Conservation (phyloP, 768 basidiomycete species). For the Baorangia bicolor region DNA sequence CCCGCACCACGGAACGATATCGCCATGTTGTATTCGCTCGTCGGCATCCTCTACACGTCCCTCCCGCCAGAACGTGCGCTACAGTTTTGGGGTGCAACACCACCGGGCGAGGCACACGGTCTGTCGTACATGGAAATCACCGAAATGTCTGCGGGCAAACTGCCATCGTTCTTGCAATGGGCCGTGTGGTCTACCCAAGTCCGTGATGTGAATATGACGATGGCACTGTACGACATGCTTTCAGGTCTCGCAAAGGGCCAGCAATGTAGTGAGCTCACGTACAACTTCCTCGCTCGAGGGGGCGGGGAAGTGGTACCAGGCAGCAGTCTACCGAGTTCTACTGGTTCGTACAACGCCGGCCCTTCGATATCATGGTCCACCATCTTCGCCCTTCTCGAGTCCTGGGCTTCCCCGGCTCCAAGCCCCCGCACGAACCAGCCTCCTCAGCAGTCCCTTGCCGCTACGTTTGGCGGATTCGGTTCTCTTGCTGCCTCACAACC, state of each 20-base stretch:
- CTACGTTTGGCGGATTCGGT: constrained; percentile 30
- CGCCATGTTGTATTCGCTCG: constrained; percentile 78
- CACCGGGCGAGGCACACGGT: constrained; percentile 39
- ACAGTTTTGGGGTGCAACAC: constrained; percentile 81
- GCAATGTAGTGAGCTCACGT: constrained; percentile 81
- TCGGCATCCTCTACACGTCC: constrained; percentile 75
- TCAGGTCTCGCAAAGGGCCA: constrained; percentile 80
- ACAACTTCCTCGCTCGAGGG: constrained; percentile 85
- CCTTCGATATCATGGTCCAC: constrained; percentile 74
- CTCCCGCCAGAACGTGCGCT: constrained; percentile 75
- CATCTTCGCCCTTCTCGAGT: constrained; percentile 73
- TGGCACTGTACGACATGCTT: constrained; percentile 87
- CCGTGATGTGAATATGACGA: constrained; percentile 69
- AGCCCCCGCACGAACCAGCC: constrained; percentile 46
- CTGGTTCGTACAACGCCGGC: constrained; percentile 40
- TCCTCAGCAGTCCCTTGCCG: constrained; percentile 39
- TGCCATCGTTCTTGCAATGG: constrained; percentile 85
- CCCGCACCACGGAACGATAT: constrained; percentile 74
- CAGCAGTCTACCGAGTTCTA: constrained; percentile 43
- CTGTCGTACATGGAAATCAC: constrained; percentile 55
- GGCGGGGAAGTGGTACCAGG: constrained; percentile 67
- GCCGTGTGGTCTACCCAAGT: constrained; percentile 82
- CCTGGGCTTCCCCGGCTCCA: constrained; percentile 62
- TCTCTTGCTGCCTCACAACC: constrained; percentile 31
- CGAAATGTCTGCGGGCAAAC: constrained; percentile 61